Base-by-base conservation (phyloP, 2,329 filamentous ascomycete genomes). In the Neofusicoccum parvum region DNA sequence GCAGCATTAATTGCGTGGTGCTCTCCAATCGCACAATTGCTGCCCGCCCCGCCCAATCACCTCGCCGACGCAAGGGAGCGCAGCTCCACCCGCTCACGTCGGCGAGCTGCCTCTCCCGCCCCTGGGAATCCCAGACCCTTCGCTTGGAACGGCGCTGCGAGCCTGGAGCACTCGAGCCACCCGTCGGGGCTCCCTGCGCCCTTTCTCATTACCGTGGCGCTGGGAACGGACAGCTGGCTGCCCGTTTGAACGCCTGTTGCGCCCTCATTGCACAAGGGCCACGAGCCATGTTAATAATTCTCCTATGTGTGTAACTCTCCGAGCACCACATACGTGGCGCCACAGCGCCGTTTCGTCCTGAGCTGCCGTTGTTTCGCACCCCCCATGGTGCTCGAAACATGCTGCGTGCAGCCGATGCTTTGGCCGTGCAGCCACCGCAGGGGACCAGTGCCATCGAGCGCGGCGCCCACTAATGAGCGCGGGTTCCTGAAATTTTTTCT, bases 121-220 rank as follows among this genome's bases (percentile, higher is more conserved):
- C 56, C 56, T 59, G 56, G 56, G 17, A 36, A 36, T 48, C 34
- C 50, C n/a, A 53, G 50, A 53, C 50, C 50, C 50, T 53, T 53
- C 56, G 56, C 56, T 59, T 59, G 56, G 56, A 59, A 59, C 41
- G 36, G 56, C 56, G 56, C 56, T 36, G 56, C 56, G 56, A 59
- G 50, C 50, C 50, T 53, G 14, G 50, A 53, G 56, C 56, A 17
- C 56, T 59, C 56, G 56, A 59, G 56, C 41, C 56, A 59, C 41
- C 56, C 56, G 37, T 37, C 56, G 56, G 56, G 27, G 56, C 56
- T 46, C 41, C 56, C 56, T 59, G 56, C 56, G 56, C 41, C 56
- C 56, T 59, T 59, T 59, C 56, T 59, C 56, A 59, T 59, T 59
- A 59, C 56, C 56, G 56, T 59, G 56, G 56, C 56, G 56, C 56